phyloP scores from a whole-genome alignment of 2,329 filamentous ascomycete genomes.

The Paraphaeosphaeria minitans region DNA sequence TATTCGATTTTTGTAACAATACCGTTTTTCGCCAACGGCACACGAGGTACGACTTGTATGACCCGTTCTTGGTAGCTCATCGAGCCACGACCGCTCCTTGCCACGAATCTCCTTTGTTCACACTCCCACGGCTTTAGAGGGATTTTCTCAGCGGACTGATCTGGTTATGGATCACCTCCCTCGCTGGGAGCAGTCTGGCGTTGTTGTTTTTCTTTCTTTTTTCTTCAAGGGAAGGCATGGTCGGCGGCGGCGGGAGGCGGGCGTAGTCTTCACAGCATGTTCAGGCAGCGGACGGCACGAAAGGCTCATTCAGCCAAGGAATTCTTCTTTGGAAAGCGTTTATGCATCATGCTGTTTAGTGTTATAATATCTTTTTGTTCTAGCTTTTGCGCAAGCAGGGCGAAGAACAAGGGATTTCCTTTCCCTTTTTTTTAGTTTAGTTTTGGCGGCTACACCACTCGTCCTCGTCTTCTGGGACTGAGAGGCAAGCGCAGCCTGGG shows the following conservation, averaged over 20 bases:
- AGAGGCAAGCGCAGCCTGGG: constrained; percentile 29
- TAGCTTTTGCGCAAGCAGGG: constrained; percentile 11
- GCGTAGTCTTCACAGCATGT: constrained; percentile 27
- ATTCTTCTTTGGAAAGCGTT: constrained; percentile 22
- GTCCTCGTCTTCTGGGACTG: constrained; percentile 12
- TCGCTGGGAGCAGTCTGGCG: constrained; percentile 25
- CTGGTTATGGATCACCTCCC: constrained; percentile 22
- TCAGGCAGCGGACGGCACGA: constrained; percentile 27
- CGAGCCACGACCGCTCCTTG: constrained; percentile 41
- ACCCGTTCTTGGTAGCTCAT: constrained; percentile 32
- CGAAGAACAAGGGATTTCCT: background rate
- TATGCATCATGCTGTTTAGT: constrained; percentile 31
- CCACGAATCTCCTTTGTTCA: constrained; percentile 46
- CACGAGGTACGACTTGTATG: constrained; percentile 49
- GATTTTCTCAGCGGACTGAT: constrained; percentile 20
- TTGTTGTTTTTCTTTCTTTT: too few species aligned
- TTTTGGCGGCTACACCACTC: constrained; percentile 32
- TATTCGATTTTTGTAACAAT: constrained; percentile 40
- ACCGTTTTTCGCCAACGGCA: constrained; percentile 29
- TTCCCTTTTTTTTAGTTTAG: too few species aligned
- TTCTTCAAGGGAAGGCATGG: constrained; percentile 23
- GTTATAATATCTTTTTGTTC: constrained; percentile 39
- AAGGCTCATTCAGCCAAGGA: constrained; percentile 42
- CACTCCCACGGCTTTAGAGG: constrained; percentile 29
- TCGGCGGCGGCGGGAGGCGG: constrained; percentile 18